Percentiles rank a stretch among this genome's conserved stretches.
Evolutionary conservation across 1,284 basidiomycete genomes (phyloP).

Genomic region (Tilletia caries): DNA sequence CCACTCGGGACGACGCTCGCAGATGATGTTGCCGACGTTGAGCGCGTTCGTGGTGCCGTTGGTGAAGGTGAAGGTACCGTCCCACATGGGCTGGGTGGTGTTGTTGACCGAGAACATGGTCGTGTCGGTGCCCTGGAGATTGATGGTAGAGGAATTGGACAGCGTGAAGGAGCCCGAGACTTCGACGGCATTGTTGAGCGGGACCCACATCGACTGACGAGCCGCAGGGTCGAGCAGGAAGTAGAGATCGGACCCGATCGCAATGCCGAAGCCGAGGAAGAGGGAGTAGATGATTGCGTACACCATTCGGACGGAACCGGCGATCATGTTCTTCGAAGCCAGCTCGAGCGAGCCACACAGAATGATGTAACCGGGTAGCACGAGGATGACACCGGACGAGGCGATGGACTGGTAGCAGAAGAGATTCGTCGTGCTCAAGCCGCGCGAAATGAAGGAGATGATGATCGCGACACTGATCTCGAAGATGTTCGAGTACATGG

Average conservation of each 20-base stretch:
- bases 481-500: conserved; percentile 81
- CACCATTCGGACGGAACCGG: conserved; percentile 29
- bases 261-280: conserved; percentile 70
- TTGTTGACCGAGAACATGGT: not conserved
- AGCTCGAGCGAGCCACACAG: conserved; percentile 34
- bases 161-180: conserved; percentile 73
- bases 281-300: conserved; percentile 29
- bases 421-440: conserved; percentile 67
- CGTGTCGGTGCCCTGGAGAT: not conserved
- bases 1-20: conserved; percentile 65
- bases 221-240: conserved; percentile 69
- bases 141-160: conserved; percentile 57
- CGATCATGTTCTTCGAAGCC: conserved; percentile 26
- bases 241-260: conserved; percentile 80
- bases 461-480: conserved; percentile 79
- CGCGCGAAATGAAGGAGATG: conserved; percentile 74
- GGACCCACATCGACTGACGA: conserved; percentile 40
- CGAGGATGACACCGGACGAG: conserved; percentile 73
- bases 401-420: conserved; percentile 82
- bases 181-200: conserved; percentile 55
- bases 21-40: conserved; percentile 57
- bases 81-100: conserved; percentile 42
- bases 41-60: conserved; percentile 38
- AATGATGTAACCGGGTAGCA: conserved; percentile 74
- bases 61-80: conserved; percentile 30